These are phyloP conservation scores for Fusarium buharicum DNA, from an alignment of 2,329 filamentous ascomycete genomes.

Conservation along the genomic window DNA sequence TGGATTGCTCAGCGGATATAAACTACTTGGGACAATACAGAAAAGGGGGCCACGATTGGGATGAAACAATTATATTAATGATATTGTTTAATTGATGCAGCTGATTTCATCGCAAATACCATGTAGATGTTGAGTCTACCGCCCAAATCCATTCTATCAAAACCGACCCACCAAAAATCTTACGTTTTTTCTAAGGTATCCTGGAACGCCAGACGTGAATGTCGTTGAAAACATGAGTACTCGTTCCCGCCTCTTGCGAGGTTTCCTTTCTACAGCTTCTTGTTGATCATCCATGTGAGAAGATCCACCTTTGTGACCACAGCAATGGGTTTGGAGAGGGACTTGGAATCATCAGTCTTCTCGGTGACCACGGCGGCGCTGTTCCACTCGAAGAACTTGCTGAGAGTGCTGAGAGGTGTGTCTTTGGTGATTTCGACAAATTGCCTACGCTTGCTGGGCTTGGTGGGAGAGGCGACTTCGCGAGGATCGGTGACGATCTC, in stretches of 20 bases:
- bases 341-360: conserved; percentile 64
- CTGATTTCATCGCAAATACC: conserved; percentile 35
- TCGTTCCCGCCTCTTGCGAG: conserved; percentile 44
- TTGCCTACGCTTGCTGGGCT: conserved; percentile 65
- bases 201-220: conserved; percentile 48
- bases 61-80: conserved; percentile 42
- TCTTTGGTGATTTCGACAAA: conserved; percentile 96
- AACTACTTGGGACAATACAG: neutral
- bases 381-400: conserved; percentile 98
- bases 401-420: conserved; percentile 83
- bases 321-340: conserved; percentile 79
- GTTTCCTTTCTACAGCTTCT: conserved; percentile 50
- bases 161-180: conserved; percentile 25
- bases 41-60: neutral
- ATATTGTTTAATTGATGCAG: conserved; percentile 40
- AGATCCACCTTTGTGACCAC: conserved; percentile 97
- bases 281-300: conserved; percentile 88
- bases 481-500: conserved; percentile 92
- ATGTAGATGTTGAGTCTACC: conserved; percentile 58
- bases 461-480: conserved; percentile 61
- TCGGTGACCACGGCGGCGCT: conserved; percentile 95
- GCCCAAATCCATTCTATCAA: conserved; percentile 38
- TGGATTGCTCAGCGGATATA: conserved; percentile 79
- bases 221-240: conserved; percentile 49
- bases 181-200: conserved; percentile 38